These are phyloP conservation scores for Pezicula neosporulosa DNA, from an alignment of 2,329 filamentous ascomycete species.

Conservation along the genomic window DNA sequence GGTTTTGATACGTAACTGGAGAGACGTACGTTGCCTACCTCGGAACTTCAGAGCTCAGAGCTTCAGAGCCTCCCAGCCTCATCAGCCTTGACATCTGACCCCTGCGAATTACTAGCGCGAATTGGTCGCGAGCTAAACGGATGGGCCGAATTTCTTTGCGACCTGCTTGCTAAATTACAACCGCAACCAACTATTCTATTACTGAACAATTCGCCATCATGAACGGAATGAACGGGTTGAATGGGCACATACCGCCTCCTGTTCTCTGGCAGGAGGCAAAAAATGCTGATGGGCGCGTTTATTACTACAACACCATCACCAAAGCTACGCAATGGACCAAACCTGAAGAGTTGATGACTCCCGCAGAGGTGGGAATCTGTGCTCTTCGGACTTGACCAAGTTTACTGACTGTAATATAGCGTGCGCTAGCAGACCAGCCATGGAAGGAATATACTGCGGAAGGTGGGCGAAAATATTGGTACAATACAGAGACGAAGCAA, in stretches of 20 bases:
- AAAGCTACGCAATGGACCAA: constrained; percentile 94
- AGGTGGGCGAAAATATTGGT: constrained; percentile 91
- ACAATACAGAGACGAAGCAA: constrained; percentile 85
- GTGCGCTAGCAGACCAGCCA: constrained; percentile 74
- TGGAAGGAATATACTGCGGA: constrained; percentile 92
- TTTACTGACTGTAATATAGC: constrained; percentile 42
- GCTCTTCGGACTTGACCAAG: constrained; percentile 3
- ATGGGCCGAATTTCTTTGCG: neutral
- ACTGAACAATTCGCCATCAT: constrained; percentile 12
- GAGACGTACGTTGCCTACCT: too few relatives aligned
- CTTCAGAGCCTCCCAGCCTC: too few relatives aligned
- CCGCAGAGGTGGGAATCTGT: constrained; percentile 62
- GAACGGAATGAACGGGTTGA: constrained; percentile 26
- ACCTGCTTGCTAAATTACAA: neutral
- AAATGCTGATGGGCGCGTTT: constrained; percentile 76
- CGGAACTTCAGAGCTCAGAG: too few relatives aligned
- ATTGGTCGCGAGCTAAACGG: neutral
- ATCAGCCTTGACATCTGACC: too few relatives aligned
- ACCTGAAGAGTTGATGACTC: constrained; percentile 82
- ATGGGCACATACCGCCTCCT: constrained; percentile 33
- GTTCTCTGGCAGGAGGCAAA: constrained; percentile 77
- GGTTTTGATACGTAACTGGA: too few relatives aligned
- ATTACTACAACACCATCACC: constrained; percentile 86
- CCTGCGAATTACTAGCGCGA: neutral
- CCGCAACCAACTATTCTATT: neutral